phyloP scores from a whole-genome alignment of 2,329 filamentous ascomycete species.

The Gremmenia infestans region DNA sequence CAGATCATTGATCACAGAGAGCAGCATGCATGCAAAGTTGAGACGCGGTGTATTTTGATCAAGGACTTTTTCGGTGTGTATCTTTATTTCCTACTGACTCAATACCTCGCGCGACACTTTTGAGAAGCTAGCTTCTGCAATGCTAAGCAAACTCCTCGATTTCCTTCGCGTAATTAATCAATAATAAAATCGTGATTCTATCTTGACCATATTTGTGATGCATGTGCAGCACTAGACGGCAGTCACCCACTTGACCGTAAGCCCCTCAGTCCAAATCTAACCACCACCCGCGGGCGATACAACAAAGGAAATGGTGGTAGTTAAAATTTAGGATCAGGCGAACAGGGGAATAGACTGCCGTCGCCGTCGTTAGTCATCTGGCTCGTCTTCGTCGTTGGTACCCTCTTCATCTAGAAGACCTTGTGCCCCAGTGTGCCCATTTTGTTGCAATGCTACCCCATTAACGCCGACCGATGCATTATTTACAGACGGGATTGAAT shows the following conservation, averaged over 20 bases:
- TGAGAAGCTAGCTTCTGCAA: background rate
- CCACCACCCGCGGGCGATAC: conserved; percentile 7
- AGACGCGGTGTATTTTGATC: conserved; percentile 3
- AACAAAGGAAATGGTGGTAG: conserved; percentile 21
- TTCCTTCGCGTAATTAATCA: conserved; percentile 12
- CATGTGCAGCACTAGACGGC: conserved; percentile 39
- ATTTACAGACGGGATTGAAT: conserved; percentile 30
- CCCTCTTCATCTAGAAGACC: conserved; percentile 45
- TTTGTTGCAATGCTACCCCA: conserved; percentile 25
- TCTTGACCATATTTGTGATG: conserved; percentile 12
- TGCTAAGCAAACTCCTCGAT: background rate
- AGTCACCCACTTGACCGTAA: conserved; percentile 58
- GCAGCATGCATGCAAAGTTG: background rate
- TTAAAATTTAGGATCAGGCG: conserved; percentile 39
- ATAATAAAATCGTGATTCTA: conserved; percentile 13
- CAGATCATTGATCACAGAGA: conserved; percentile 1
- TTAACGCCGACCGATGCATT: conserved; percentile 32
- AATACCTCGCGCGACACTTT: conserved; percentile 4
- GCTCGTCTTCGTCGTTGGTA: conserved; percentile 59
- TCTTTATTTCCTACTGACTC: conserved; percentile 22
- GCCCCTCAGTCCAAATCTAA: conserved; percentile 41
- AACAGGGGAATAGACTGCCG: conserved; percentile 62
- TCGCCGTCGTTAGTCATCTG: conserved; percentile 56
- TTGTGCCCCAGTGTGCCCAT: conserved; percentile 28
- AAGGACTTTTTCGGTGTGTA: conserved; percentile 25